phyloP scores from a whole-genome alignment of 495 filamentous ascomycete genomes.

The Lasiosphaeria hispida region DNA sequence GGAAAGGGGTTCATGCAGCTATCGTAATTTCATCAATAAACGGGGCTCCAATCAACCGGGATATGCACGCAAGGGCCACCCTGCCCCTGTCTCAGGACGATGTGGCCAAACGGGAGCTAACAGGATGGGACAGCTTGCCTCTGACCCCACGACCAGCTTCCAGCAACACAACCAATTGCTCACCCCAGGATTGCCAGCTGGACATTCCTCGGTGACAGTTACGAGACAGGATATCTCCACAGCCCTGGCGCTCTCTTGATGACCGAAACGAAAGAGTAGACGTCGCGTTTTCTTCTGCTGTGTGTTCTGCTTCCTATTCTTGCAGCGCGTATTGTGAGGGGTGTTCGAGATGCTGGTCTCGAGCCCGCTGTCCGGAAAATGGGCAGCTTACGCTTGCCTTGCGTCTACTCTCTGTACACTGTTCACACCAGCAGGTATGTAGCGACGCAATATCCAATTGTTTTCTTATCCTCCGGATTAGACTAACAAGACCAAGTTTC shows the following conservation, averaged over 20 bases:
- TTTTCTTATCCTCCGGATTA: slow-evolving; percentile 6
- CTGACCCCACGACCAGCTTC: slow-evolving; percentile 5
- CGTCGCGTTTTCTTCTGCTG: slow-evolving; percentile 13
- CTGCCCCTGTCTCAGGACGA: slow-evolving; percentile 18
- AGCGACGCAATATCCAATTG: neutral
- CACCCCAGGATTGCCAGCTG: too few species aligned
- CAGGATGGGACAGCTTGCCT: slow-evolving; percentile 20
- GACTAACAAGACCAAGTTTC: slow-evolving; percentile 49
- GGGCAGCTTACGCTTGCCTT: slow-evolving; percentile 54
- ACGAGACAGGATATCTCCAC: slow-evolving; percentile 13
- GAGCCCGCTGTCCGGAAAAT: slow-evolving; percentile 50
- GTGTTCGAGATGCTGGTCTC: slow-evolving; percentile 36
- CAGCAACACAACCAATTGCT: slow-evolving; percentile 2
- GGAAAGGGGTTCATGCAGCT: neutral
- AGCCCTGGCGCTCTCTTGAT: slow-evolving; percentile 23
- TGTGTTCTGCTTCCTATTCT: slow-evolving; percentile 7
- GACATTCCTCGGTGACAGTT: neutral
- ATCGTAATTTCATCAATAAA: neutral
- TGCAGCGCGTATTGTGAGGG: slow-evolving; percentile 6
- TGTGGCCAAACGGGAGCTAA: slow-evolving; percentile 21
- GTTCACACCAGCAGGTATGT: slow-evolving; percentile 50
- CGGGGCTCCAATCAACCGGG: neutral
- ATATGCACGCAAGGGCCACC: neutral
- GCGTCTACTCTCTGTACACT: slow-evolving; percentile 44
- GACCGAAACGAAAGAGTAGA: slow-evolving; percentile 10